Evolutionary conservation across 2,329 filamentous ascomycete genomes (phyloP), one percentile per base, ranked within the genome.

Genomic region (Ciborinia camelliae): DNA sequence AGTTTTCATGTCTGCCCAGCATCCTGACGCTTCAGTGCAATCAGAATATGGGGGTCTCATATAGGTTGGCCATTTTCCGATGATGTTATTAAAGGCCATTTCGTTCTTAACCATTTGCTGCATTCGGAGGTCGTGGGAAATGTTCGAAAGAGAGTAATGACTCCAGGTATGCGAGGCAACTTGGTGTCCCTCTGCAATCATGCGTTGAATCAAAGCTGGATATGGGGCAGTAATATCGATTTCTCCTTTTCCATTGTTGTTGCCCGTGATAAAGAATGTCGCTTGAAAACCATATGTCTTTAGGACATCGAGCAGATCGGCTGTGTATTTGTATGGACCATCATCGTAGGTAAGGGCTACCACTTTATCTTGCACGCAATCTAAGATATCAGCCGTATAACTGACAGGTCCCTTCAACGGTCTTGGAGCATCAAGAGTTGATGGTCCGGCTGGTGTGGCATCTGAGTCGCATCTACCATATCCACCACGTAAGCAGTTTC

Each of bases 261-360:
- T 83, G 7, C 83, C 83, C 3, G 81, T 85, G 67, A 90, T 79
- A 75, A 89, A 90, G 74, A 90, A 90, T 1, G 87, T 90, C 0
- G 85, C 87, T 68, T 84, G 85, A n/a, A 83, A 86, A 14, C 81
- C 77, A 72, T 87, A 86, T 30, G 76, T 77, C 66, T 82, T 80
- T 48, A 90, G 79, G 47, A 86, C 76, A 70, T 89, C 83, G 26
- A 90, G 60, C 9, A 90, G 79, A 68, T 88, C 83, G n/a, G 89
- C 79, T 1, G 87, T 90, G 74, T 86, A 88, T 26, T 80, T 75
- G 68, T 83, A 84, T 28, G 87, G 87, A 1, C 87, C 87, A 73
- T 90, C 87, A 69, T 90, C 87, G 69, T 84, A 90, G 0, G 87
- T 89, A 63, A 90, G 73, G 23, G 87, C 87, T 67, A 90, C 81